Base-by-base conservation (phyloP, 306 rosid species). In the Rosa multiflora region DNA sequence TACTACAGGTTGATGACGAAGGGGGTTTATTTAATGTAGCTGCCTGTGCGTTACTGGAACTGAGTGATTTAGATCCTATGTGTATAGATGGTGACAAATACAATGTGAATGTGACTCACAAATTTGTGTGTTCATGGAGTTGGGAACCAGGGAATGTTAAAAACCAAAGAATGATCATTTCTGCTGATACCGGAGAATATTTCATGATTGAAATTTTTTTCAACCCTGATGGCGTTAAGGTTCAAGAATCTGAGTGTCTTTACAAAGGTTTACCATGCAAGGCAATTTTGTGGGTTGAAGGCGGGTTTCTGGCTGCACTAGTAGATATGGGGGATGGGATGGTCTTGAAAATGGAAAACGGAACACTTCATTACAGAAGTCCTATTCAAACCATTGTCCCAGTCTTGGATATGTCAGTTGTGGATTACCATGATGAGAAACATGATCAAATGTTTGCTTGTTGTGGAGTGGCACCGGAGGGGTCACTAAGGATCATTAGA, bases 301-400 rank as follows among this genome's bases (percentile, higher is more conserved):
- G 91, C 13, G 97, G 97, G 81, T 91, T 86, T 88, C 75, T 94
- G 79, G 95, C 95, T 77, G 92, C 95, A 51, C 80, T 94, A 76
- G 89, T 87, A 61, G 97, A 94, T 82, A 92, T 94, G 97, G 99
- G 97, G 82, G 97, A 94, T 77, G 97, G 99, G 26, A 74, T 94
- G 93, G 88, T 94, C 82, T 84, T 94, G 76, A 91, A 89, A 85
- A 80, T 92, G 82, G 94, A 87, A 79, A 90, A 86, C 80, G 92
- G 94, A 87, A 91, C 84, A 79, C 86, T 94, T 67, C 70, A 76
- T 61, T 87, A 78, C 81, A 67, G 83, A 71, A 92, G 89, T 85
- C 90, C 91, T 81, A 90, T 94, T 73, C 99, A 94, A 86, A 94
- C 90, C 80, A 86, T 91, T 86, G 87, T 97, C 61, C 99, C 99